Evolutionary conservation across 106 monocot genomes (phyloP).

Genomic region (Triglochin maritima): DNA sequence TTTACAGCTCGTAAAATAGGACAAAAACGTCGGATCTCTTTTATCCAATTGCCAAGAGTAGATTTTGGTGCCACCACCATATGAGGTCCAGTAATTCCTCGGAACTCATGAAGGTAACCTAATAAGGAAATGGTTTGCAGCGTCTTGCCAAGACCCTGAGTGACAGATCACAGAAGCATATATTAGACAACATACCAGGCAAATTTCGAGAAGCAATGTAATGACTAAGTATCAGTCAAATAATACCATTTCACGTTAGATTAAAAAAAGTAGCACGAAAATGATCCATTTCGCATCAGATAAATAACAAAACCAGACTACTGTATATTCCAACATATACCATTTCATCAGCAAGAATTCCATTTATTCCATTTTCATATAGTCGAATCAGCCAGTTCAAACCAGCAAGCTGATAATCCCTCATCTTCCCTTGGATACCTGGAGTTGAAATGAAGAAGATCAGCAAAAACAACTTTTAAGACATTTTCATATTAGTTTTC

Average conservation of each 20-base stretch:
- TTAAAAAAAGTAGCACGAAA: too few relatives aligned
- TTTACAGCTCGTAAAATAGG: constrained; percentile 78
- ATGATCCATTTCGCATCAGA: background rate
- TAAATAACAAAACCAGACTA: constrained; percentile 1
- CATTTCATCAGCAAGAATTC: constrained; percentile 99
- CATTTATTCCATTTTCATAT: constrained; percentile 97
- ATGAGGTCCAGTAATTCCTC: constrained; percentile 86
- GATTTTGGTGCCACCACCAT: constrained; percentile 98
- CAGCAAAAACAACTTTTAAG: too few relatives aligned
- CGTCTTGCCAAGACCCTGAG: constrained; percentile 94
- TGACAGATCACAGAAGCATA: background rate
- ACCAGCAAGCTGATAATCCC: constrained; percentile 84
- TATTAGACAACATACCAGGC: constrained; percentile 1
- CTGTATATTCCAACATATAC: constrained; percentile 23
- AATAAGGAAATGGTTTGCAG: constrained; percentile 86
- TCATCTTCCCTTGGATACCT: constrained; percentile 86
- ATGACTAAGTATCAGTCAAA: background rate
- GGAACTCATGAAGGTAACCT: constrained; percentile 76
- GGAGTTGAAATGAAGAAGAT: constrained; percentile 8
- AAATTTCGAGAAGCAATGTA: background rate
- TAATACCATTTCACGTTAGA: too few relatives aligned
- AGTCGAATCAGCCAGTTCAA: constrained; percentile 83
- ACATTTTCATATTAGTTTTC: too few relatives aligned
- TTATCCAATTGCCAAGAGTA: constrained; percentile 98
- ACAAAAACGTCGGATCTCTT: constrained; percentile 80